A percentile compares a stretch with the other conserved stretches of the same genome.
phyloP scores from a whole-genome alignment of 2,329 filamentous ascomycete genomes.

The Aotearoamyces nothofagi region DNA sequence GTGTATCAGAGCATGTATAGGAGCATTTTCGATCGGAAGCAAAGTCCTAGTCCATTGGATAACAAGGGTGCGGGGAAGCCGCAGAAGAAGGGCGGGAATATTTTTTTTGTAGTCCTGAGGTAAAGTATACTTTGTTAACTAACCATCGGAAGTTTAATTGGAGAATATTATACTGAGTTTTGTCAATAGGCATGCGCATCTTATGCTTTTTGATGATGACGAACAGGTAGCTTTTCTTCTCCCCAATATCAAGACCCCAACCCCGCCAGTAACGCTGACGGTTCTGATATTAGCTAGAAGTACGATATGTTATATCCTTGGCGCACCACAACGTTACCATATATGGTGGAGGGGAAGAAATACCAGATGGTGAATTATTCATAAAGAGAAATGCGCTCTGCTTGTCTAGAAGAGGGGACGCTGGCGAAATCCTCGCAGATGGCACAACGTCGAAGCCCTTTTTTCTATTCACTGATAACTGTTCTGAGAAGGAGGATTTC shows the following conservation, averaged over 20 bases:
- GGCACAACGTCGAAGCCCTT: constrained; percentile 60
- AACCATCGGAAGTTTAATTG: no score
- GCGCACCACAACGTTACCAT: constrained; percentile 76
- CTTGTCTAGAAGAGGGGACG: constrained; percentile 48
- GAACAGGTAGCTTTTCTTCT: no score
- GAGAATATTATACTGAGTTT: no score
- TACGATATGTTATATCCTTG: constrained; percentile 88
- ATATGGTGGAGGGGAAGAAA: constrained; percentile 63
- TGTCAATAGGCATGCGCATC: constrained; percentile 60
- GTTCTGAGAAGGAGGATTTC: constrained; percentile 95
- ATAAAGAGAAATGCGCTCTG: constrained; percentile 89
- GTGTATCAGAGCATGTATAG: constrained; percentile 98
- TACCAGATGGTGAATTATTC: constrained; percentile 85
- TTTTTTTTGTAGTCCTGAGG: constrained; percentile 87
- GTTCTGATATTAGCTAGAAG: no score
- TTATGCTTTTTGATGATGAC: constrained; percentile 95
- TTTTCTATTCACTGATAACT: constrained; percentile 87
- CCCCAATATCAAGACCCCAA: no score
- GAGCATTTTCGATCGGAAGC: constrained; percentile 79
- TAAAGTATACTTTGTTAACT: no score
- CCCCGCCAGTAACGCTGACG: no score
- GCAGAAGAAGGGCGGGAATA: constrained; percentile 56
- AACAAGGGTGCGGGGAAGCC: constrained; percentile 17
- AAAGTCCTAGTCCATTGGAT: constrained; percentile 22
- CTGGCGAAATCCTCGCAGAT: constrained; percentile 38